phyloP scores from a whole-genome alignment of 495 filamentous ascomycete species.

The Rhypophila decipiens region DNA sequence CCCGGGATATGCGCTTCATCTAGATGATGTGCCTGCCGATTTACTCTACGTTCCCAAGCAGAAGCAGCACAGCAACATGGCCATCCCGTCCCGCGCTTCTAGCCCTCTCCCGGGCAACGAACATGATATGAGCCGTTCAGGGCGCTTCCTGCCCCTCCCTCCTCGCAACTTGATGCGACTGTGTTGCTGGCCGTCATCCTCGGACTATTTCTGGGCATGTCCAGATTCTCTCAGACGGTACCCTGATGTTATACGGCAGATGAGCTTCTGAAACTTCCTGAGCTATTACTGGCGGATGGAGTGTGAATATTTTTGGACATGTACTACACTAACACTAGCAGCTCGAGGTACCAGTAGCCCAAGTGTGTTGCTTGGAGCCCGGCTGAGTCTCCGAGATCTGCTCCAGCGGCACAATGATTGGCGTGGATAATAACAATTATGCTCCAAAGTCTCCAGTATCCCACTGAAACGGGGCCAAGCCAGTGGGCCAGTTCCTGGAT shows the following conservation, averaged over 20 bases:
- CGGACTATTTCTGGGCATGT: too few relatives aligned
- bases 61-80: conserved; percentile 19
- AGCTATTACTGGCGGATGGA: too few relatives aligned
- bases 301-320: too few relatives aligned
- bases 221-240: too few relatives aligned
- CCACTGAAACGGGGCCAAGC: too few relatives aligned
- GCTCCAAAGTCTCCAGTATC: conserved; percentile 7
- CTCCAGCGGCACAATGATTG: conserved; percentile 17
- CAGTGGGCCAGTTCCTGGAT: conserved; percentile 12
- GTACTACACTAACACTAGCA: too few relatives aligned
- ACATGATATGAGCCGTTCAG: not conserved
- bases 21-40: conserved; percentile 22
- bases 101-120: conserved; percentile 8
- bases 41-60: too few relatives aligned
- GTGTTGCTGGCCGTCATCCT: too few relatives aligned
- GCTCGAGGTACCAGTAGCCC: too few relatives aligned
- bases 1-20: conserved; percentile 19
- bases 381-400: conserved; percentile 13
- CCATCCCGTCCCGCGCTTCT: conserved; percentile 22
- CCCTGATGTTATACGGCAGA: too few relatives aligned
- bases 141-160: conserved; percentile 1
- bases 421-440: conserved; percentile 18
- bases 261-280: too few relatives aligned
- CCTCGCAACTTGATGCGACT: too few relatives aligned
- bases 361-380: conserved; percentile 8